Base-by-base conservation (phyloP, 192 early-diverging fungal species). In the Spinellus fusiger region DNA sequence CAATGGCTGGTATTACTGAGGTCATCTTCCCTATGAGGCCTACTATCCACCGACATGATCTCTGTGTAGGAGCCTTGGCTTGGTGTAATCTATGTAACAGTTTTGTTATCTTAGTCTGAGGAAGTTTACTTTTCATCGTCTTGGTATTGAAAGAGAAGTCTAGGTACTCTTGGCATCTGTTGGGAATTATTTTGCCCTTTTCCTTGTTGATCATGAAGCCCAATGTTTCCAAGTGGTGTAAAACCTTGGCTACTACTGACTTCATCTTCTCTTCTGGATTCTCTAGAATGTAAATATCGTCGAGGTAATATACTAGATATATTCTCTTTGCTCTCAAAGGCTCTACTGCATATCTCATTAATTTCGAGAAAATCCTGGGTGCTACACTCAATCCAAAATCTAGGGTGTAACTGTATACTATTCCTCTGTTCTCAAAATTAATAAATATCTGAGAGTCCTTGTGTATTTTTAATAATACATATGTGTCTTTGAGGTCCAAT, bases 1-100 rank as follows among this genome's bases (percentile, higher is more conserved):
- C 54, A 1, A 56, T 23, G 1, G 35, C 54, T 13, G 54, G 54
- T 0, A 56, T 40, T 37, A 56, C 40, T 0, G 34, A 10, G 2
- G 54, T 56, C 32, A 56, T 38, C 6, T 56, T 56, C 18, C 58
- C 58, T 18, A 60, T 18, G 12, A 60, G 35, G 0, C 58, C 27
- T 18, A 48, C 58, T 49, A 60, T 50, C 58, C 58, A 49, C 50
- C 48, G 4, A 22, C 58, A 60, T 49, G 47, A n/a, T n/a, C n/a
- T n/a, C n/a, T n/a, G n/a, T n/a, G n/a, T n/a, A n/a, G n/a, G n/a
- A n/a, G n/a, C n/a, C 33, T 38, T 27, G 32, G n/a, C 31, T 37
- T 56, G 54, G 10, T n/a, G 18, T 5, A 56, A 16, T 5, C 54
- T 1, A 13, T 23, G 20, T 23, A 23, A 4, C 4, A 56, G 15